A percentile compares a stretch with the other conserved stretches of the same genome.
phyloP scores from a whole-genome alignment of 2,329 filamentous ascomycete species.

The Colletotrichum lindemuthianum region DNA sequence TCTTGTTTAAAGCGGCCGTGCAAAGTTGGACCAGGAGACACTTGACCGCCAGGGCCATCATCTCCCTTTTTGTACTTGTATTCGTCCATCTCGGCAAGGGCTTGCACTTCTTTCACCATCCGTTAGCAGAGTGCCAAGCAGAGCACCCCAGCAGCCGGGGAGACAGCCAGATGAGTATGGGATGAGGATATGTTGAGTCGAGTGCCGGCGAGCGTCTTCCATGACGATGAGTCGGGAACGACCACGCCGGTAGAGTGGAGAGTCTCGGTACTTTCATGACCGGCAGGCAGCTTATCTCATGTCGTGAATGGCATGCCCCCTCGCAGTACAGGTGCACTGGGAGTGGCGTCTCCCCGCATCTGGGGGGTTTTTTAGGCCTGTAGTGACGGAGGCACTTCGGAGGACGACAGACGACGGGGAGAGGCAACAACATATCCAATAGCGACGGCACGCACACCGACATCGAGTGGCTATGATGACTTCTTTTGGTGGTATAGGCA shows the following conservation, averaged over 20 bases:
- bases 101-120: background rate
- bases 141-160: too few species aligned
- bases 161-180: too few species aligned
- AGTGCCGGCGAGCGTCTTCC: constrained; percentile 6
- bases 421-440: background rate
- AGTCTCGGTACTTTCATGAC: background rate
- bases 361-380: background rate
- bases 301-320: constrained; percentile 1
- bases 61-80: constrained; percentile 22
- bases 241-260: background rate
- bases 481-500: constrained; percentile 19
- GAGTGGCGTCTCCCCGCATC: constrained; percentile 4
- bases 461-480: constrained; percentile 25
- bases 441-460: constrained; percentile 1
- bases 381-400: constrained; percentile 23
- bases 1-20: background rate
- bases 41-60: constrained; percentile 3
- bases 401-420: background rate
- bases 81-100: constrained; percentile 1
- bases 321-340: background rate
- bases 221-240: constrained; percentile 2
- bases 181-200: constrained; percentile 25
- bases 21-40: background rate
- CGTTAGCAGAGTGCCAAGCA: constrained; percentile 1
- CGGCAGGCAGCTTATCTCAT: constrained; percentile 6